Evolutionary conservation across 2,329 filamentous ascomycete genomes (phyloP).

Genomic region (Ascochyta rabiei): DNA sequence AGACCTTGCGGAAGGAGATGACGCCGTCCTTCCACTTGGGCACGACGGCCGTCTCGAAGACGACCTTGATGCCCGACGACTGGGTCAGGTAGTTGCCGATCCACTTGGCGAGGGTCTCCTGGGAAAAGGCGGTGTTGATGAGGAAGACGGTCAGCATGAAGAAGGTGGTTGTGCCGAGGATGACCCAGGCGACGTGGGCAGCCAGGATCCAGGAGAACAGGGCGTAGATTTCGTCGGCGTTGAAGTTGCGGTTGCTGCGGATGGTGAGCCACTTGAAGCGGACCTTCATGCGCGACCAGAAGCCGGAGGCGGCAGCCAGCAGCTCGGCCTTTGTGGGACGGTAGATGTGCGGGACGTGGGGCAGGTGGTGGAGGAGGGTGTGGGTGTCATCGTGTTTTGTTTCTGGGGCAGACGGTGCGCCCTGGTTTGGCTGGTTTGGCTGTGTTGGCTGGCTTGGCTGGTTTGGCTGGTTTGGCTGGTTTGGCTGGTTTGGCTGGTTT

Average conservation of each 20-base stretch:
- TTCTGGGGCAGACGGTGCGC: conserved; percentile 19
- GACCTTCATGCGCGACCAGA: conserved; percentile 87
- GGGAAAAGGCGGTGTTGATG: conserved; percentile 95
- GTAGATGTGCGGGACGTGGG: conserved; percentile 70
- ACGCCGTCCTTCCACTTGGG: conserved; percentile 95
- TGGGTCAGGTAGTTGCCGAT: conserved; percentile 94
- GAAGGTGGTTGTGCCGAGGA: conserved; percentile 97
- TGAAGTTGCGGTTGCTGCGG: conserved; percentile 90
- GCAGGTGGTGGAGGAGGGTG: conserved; percentile 61
- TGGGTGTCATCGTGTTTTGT: conserved; percentile 31
- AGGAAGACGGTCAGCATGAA: conserved; percentile 88
- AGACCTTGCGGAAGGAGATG: conserved; percentile 95
- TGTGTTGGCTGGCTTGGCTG: no score
- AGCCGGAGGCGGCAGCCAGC: conserved; percentile 86
- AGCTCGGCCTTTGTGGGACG: conserved; percentile 93
- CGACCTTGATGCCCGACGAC: conserved; percentile 88
- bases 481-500: conserved; percentile 12
- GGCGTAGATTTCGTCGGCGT: conserved; percentile 92
- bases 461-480: conserved; percentile 12
- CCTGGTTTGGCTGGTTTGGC: not conserved
- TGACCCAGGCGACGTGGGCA: conserved; percentile 91
- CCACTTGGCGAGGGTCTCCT: conserved; percentile 93
- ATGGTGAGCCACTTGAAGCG: conserved; percentile 99
- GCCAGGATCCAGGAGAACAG: conserved; percentile 95
- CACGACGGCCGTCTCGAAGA: conserved; percentile 97